Conservation (phyloP, 345 rosid species). For the Firmiana major region DNA sequence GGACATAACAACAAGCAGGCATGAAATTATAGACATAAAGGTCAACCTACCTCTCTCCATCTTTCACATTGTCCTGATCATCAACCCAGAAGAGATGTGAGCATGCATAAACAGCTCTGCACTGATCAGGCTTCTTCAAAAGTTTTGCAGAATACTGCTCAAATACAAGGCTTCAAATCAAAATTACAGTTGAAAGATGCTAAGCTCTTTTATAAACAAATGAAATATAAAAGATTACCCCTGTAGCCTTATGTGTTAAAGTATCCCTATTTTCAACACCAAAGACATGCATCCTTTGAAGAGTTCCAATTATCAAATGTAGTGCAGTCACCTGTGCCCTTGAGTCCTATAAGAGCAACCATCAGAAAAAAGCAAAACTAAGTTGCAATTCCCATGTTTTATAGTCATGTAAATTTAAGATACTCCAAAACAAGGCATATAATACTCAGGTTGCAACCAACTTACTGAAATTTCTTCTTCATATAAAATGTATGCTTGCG, state of each 20-base stretch:
- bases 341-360: slow-evolving; percentile 61
- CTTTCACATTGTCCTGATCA: slow-evolving; percentile 79
- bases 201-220: slow-evolving; percentile 5
- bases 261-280: slow-evolving; percentile 99
- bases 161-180: slow-evolving; percentile 22
- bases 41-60: slow-evolving; percentile 81
- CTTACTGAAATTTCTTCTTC: slow-evolving; percentile 98
- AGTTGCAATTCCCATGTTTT: not conserved
- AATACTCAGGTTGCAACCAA: slow-evolving; percentile 17
- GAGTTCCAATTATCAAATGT: slow-evolving; percentile 88
- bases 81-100: slow-evolving; percentile 98
- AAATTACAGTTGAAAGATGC: slow-evolving; percentile 11
- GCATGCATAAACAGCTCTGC: slow-evolving; percentile 95
- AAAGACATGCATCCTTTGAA: slow-evolving; percentile 97
- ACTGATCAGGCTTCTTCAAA: slow-evolving; percentile 97
- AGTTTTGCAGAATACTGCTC: slow-evolving; percentile 96
- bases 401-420: not conserved
- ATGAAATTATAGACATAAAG: not conserved
- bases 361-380: slow-evolving; percentile 4
- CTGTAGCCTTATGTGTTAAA: slow-evolving; percentile 89
- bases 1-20: not conserved
- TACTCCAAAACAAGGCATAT: not conserved
- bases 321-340: slow-evolving; percentile 92
- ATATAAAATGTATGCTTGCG: slow-evolving; percentile 93
- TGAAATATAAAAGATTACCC: slow-evolving; percentile 51